phyloP scores from a whole-genome alignment of 1,284 basidiomycete species.

The Cutaneotrichosporon sp. region DNA sequence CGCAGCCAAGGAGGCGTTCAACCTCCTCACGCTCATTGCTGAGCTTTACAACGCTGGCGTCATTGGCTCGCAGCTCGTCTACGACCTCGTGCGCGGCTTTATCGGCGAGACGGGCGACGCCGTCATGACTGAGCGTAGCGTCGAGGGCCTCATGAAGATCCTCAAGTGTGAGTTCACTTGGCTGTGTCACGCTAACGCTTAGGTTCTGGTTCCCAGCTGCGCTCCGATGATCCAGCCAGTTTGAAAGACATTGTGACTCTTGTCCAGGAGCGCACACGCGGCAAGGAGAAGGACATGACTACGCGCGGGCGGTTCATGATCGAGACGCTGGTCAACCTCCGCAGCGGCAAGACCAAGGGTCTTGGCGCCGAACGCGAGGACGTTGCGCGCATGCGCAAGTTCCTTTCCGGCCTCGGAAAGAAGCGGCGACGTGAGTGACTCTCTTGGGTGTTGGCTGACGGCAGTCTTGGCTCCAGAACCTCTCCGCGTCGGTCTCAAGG shows the following conservation, averaged over 20 bases:
- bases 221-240: slow-evolving; percentile 58
- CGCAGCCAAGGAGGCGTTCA: slow-evolving; percentile 71
- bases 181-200: background rate
- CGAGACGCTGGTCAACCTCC: slow-evolving; percentile 80
- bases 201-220: slow-evolving; percentile 81
- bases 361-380: slow-evolving; percentile 54
- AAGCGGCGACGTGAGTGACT: slow-evolving; percentile 65
- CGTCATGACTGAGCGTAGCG: slow-evolving; percentile 64
- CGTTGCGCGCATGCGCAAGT: slow-evolving; percentile 73
- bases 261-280: slow-evolving; percentile 66
- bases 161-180: slow-evolving; percentile 61
- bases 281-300: slow-evolving; percentile 59
- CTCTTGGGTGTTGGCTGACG: background rate
- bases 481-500: slow-evolving; percentile 73
- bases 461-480: slow-evolving; percentile 75
- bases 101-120: slow-evolving; percentile 51
- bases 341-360: slow-evolving; percentile 80
- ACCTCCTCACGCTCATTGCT: slow-evolving; percentile 78
- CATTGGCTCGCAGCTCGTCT: slow-evolving; percentile 77
- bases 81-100: slow-evolving; percentile 79
- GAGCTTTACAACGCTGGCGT: slow-evolving; percentile 96
- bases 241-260: slow-evolving; percentile 55
- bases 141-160: slow-evolving; percentile 83
- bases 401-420: slow-evolving; percentile 66
- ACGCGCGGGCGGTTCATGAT: slow-evolving; percentile 75